Conservation (phyloP, 441 rosid genomes). For the Erysimum cheiri region DNA sequence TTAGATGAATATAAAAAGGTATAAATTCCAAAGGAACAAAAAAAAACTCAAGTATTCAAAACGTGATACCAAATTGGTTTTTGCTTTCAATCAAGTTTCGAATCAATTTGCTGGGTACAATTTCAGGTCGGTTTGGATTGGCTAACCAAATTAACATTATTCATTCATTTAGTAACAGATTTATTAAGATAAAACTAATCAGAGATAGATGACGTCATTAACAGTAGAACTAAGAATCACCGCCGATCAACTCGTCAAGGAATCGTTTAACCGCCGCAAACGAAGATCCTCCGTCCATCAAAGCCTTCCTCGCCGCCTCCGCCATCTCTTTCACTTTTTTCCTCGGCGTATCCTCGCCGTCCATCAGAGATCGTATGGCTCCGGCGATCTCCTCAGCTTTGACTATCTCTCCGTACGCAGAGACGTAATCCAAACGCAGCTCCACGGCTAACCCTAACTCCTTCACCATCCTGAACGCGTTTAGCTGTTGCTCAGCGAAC, state of each 20-base stretch:
- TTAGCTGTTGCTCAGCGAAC: conserved; percentile 56
- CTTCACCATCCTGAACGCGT: conserved; percentile 50
- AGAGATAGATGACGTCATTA: not conserved
- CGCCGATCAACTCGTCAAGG: conserved; percentile 39
- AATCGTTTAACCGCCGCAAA: conserved; percentile 40
- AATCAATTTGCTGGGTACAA: not conserved
- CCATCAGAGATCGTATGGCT: conserved; percentile 45
- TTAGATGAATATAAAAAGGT: too few relatives aligned
- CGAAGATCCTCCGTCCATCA: conserved; percentile 54
- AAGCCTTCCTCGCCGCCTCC: conserved; percentile 44
- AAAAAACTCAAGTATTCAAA: too few relatives aligned
- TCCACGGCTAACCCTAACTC: conserved; percentile 49
- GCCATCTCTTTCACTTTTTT: conserved; percentile 51
- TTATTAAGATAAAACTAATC: too few relatives aligned
- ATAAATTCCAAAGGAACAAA: too few relatives aligned
- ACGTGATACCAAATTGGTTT: too few relatives aligned
- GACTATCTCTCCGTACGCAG: conserved; percentile 36
- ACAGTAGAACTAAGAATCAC: not conserved
- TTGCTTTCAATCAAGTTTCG: not conserved
- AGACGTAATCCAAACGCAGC: conserved; percentile 34
- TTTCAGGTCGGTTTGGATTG: not conserved
- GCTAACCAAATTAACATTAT: not conserved
- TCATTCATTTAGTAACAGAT: too few relatives aligned
- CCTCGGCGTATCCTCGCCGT: conserved; percentile 44
- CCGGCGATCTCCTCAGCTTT: conserved; percentile 47